Percentiles rank a stretch among this genome's conserved stretches.
phyloP scores from a whole-genome alignment of 192 early-diverging fungal genomes.

The Coemansia sp. region DNA sequence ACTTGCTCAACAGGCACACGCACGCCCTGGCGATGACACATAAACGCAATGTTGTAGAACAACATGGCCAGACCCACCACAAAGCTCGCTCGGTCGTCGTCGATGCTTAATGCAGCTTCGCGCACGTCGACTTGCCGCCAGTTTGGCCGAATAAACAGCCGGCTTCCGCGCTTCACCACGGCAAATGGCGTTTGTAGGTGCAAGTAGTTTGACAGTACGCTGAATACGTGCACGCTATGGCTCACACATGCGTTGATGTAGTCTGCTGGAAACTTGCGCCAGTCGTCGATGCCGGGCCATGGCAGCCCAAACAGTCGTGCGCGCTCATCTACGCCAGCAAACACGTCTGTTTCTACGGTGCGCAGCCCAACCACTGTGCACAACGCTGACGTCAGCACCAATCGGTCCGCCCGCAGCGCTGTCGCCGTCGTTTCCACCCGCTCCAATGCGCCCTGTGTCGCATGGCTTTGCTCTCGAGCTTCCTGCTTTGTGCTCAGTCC shows the following conservation, averaged over 20 bases:
- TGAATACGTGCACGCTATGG: constrained; percentile 44
- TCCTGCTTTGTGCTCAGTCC: neutral
- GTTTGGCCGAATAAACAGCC: constrained; percentile 39
- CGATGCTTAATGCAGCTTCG: constrained; percentile 35
- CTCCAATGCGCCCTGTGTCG: neutral
- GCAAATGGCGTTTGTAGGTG: constrained; percentile 43
- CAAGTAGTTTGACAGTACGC: constrained; percentile 45
- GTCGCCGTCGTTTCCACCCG: constrained; percentile 5
- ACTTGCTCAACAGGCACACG: constrained; percentile 25
- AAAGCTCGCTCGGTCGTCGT: constrained; percentile 33
- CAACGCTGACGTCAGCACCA: constrained; percentile 35
- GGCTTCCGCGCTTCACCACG: constrained; percentile 35
- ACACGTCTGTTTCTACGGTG: constrained; percentile 21
- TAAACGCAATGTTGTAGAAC: constrained; percentile 39
- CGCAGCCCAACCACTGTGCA: constrained; percentile 48
- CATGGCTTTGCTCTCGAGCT: neutral
- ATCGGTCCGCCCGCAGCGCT: constrained; percentile 30
- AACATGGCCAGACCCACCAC: constrained; percentile 47
- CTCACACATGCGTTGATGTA: constrained; percentile 54
- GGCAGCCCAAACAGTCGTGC: constrained; percentile 44
- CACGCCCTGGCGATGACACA: constrained; percentile 46
- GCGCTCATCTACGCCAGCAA: constrained; percentile 24
- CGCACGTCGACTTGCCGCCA: constrained; percentile 36
- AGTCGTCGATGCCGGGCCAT: constrained; percentile 50
- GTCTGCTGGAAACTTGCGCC: constrained; percentile 49